These are phyloP conservation scores for Fistulifera solaris DNA, from an alignment of 108 stramenopile genomes.

Conservation along the genomic window DNA sequence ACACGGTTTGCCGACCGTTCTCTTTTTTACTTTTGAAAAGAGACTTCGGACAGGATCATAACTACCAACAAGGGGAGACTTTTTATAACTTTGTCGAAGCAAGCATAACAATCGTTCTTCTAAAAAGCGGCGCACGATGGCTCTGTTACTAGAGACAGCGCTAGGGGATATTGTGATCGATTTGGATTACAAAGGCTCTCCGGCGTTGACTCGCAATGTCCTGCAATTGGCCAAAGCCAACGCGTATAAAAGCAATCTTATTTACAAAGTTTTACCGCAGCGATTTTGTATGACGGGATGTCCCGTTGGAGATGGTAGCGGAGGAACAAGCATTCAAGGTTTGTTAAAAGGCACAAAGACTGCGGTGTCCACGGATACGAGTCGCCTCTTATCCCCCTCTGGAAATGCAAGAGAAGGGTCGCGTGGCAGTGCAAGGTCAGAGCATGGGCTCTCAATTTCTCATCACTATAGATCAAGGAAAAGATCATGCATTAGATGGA, in stretches of 20 bases:
- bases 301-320: slow-evolving; percentile 88
- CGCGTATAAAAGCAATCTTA: slow-evolving; percentile 62
- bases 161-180: slow-evolving; percentile 81
- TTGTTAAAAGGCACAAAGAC: slow-evolving; percentile 21
- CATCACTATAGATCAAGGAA: slow-evolving; percentile 75
- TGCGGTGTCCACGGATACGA: slow-evolving; percentile 5
- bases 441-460: slow-evolving; percentile 91
- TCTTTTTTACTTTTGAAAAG: no score
- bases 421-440: slow-evolving; percentile 50
- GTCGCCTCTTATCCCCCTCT: neutral
- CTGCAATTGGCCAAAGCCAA: slow-evolving; percentile 73
- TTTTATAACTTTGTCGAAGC: no score
- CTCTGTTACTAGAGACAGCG: slow-evolving; percentile 75
- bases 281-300: slow-evolving; percentile 80
- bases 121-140: no score
- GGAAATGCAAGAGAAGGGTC: slow-evolving; percentile 44
- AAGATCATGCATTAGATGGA: slow-evolving; percentile 54
- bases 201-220: slow-evolving; percentile 63
- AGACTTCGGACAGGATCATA: no score
- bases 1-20: no score
- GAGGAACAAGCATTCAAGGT: slow-evolving; percentile 84
- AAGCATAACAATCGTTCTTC: no score
- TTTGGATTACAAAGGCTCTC: slow-evolving; percentile 73
- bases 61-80: no score
- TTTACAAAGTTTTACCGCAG: slow-evolving; percentile 65